Conservation (phyloP, 2,329 filamentous ascomycete species). For the Parafenestella ontariensis region DNA sequence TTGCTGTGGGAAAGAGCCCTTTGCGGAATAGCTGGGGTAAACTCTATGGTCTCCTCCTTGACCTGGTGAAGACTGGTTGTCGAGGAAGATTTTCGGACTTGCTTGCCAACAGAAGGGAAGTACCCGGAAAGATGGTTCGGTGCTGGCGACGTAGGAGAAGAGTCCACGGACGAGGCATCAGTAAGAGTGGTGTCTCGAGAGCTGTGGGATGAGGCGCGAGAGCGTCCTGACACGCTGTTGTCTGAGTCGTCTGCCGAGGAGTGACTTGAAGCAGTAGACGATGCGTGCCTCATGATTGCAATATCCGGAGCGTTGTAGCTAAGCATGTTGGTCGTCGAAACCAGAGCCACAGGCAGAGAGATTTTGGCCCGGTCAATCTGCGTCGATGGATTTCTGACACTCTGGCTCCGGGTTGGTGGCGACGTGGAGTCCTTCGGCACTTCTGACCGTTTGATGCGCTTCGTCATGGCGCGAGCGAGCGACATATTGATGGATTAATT, state of each 20-base stretch:
- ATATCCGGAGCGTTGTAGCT: slow-evolving; percentile 94
- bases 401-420: slow-evolving; percentile 50
- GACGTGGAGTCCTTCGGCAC: slow-evolving; percentile 31
- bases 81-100: slow-evolving; percentile 52
- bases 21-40: slow-evolving; percentile 73
- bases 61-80: slow-evolving; percentile 40
- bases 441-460: slow-evolving; percentile 66
- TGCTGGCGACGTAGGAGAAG: slow-evolving; percentile 58
- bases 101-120: slow-evolving; percentile 61
- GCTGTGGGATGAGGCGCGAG: slow-evolving; percentile 52
- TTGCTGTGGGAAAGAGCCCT: slow-evolving; percentile 89
- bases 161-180: slow-evolving; percentile 64
- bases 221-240: slow-evolving; percentile 57
- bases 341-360: slow-evolving; percentile 82
- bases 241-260: slow-evolving; percentile 76
- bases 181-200: slow-evolving; percentile 71
- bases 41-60: slow-evolving; percentile 39
- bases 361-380: slow-evolving; percentile 73
- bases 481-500: slow-evolving; percentile 57
- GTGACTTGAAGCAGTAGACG: slow-evolving; percentile 63
- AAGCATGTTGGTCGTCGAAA: slow-evolving; percentile 96
- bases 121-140: slow-evolving; percentile 64
- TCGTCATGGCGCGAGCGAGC: slow-evolving; percentile 75
- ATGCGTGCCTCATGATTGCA: slow-evolving; percentile 49
- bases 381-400: slow-evolving; percentile 54